Base-by-base conservation (phyloP, 768 basidiomycete species). In the Terana coerulea region DNA sequence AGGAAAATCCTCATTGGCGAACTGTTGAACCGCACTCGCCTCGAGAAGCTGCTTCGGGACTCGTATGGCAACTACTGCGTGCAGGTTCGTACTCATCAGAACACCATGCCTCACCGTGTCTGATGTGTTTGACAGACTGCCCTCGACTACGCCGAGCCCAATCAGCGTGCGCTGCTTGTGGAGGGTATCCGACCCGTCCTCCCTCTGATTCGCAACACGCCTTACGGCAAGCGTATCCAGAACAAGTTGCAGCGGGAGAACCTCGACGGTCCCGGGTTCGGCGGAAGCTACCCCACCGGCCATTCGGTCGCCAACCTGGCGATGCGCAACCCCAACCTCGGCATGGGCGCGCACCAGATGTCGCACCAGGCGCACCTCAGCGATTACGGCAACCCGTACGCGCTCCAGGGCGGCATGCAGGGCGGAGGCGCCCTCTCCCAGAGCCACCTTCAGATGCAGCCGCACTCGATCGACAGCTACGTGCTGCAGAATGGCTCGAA, bases 131-230 rank as follows among this genome's bases (percentile, higher is more conserved):
- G 49, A 35, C 68, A 98, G 88, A 99, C 97, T 51, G 95, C 95
- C 33, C 74, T 98, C 47, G 97, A 99, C 68, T 99, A 98, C 58
- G 94, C 97, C 30, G 97, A 98, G 61, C 88, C 94, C n/a, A 75
- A 69, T 19, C 97, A 99, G 68, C 87, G 97, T 53, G 83, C 86
- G 4, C 78, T 94, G 56, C 84, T 99, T 22, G 92, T 99, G 17
- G 95, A 98, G 64, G 92, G 91, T 59, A 99, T 99, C 67, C 88
- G 97, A 44, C 97, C 97, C n/a, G 93, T 98, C 54, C 79, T 99
- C 22, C 97, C 97, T 2, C 79, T 98, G 61, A 99, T 99, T 65
- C 89, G 97, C 63, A 99, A 99, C 72, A 99, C 97, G 9, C 97
- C 97, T 6, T 99, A 99, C 61, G 97, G 97, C 60, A 99, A 99